phyloP scores from a whole-genome alignment of 345 rosid species.

The Eucalyptus fibrosa region DNA sequence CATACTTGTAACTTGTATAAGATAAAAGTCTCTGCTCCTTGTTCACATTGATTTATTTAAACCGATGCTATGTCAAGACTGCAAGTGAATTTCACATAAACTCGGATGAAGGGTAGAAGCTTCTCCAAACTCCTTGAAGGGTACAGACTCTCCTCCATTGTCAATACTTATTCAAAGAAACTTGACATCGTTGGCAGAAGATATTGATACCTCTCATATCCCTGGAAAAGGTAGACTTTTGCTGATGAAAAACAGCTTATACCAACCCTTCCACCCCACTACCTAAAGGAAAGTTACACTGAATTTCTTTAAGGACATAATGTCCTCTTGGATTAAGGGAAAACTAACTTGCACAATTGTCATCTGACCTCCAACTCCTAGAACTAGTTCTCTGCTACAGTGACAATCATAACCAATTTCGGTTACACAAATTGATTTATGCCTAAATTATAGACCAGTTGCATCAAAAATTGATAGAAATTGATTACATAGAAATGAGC shows the following conservation, averaged over 20 bases:
- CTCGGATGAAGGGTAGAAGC: not conserved
- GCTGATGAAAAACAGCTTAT: not conserved
- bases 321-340: not conserved
- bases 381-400: not conserved
- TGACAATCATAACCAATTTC: not conserved
- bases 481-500: not conserved
- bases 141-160: not conserved
- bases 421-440: not conserved
- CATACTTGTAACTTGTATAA: not conserved
- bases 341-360: not conserved
- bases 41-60: not conserved
- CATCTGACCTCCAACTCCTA: not conserved
- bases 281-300: not conserved
- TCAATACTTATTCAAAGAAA: not conserved
- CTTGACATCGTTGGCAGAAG: not conserved
- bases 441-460: not conserved
- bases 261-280: not conserved
- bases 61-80: not conserved
- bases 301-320: not conserved
- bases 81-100: not conserved
- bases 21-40: not conserved
- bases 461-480: not conserved
- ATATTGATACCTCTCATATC: not conserved
- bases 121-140: not conserved
- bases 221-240: not conserved